A percentile compares a stretch with the other conserved stretches of the same genome.
Evolutionary conservation across 306 rosid species (phyloP).

Genomic region (Gillenia trifoliata): DNA sequence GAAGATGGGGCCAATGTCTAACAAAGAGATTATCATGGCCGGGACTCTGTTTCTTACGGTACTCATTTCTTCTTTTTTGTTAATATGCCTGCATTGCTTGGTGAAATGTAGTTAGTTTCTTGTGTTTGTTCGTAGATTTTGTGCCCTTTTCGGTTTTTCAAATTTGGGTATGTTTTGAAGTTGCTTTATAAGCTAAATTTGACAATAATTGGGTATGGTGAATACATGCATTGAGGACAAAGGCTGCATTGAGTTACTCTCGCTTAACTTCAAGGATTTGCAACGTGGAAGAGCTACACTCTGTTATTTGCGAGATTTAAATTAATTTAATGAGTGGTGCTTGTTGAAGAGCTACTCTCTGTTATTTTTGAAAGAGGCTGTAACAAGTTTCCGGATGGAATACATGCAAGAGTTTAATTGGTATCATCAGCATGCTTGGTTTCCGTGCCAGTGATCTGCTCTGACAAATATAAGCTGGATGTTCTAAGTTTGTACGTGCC

Average conservation of each 20-base stretch:
- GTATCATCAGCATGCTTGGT: neutral
- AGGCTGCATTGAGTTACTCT: neutral
- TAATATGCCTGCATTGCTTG: neutral
- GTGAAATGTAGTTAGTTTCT: neutral
- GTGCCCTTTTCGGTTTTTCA: neutral
- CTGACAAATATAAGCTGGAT: neutral
- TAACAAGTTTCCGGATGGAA: neutral
- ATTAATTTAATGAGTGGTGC: neutral
- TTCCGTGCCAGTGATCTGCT: neutral
- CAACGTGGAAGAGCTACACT: neutral
- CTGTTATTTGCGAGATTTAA: neutral
- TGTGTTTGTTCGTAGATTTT: neutral
- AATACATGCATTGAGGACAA: neutral
- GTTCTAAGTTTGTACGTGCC: neutral
- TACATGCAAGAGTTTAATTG: neutral
- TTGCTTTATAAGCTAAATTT: neutral
- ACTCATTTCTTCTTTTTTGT: neutral
- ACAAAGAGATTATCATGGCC: conserved; percentile 81
- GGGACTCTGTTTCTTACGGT: conserved; percentile 89
- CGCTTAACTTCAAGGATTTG: neutral
- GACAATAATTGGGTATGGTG: neutral
- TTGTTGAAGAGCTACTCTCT: neutral
- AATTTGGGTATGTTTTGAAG: neutral
- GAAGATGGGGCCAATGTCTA: conserved; percentile 87
- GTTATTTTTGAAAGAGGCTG: neutral